Evolutionary conservation across 2,329 filamentous ascomycete genomes (phyloP), one percentile per base, ranked within the genome.

Genomic region (Pseudogymnoascus sp.): DNA sequence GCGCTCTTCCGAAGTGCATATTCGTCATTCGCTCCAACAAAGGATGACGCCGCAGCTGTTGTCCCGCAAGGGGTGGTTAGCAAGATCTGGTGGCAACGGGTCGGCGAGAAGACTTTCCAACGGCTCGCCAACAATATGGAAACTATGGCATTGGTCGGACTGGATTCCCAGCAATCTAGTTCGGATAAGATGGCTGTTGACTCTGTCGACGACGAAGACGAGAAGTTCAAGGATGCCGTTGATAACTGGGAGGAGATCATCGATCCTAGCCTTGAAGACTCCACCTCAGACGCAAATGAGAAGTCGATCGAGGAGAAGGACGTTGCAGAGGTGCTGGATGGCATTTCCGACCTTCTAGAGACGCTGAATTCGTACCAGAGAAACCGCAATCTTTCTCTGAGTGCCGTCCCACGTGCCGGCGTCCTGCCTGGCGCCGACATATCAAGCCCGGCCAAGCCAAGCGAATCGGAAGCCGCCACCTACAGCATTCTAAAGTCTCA

Each of bases 301-400:
- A 85, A 82, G 72, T 72, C 78, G 3, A 76, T 80, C 63, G 75
- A 81, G 35, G 82, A 86, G 28, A 83, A 84, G 68, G 84, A 88
- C 60, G 79, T 82, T 2, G 84, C 89, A n/a, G 86, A 90, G 60
- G 77, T 91, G 39, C 80, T 93, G 25, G 79, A 85, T 63, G 87
- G 90, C 49, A 87, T 92, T 35, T 89, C 87, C 1, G 88, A 91
- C 69, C 78, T 92, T 67, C 83, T 93, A 60, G 85, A 91, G 72
- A 91, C 88, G 1, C 78, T 93, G 8, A 81, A 89, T 19, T 93
- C 90, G 0, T 87, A 90, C 72, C 90, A 93, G 75, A 84, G 88
- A 66, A 92, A 91, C 71, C 87, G 90, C 64, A 90, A 91, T 69
- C 80, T 89, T 49, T 84, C 84, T 1, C 74, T 91, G 22, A 86